These are phyloP conservation scores for Purshia tridentata DNA, from an alignment of 306 rosid genomes.

Conservation along the genomic window DNA sequence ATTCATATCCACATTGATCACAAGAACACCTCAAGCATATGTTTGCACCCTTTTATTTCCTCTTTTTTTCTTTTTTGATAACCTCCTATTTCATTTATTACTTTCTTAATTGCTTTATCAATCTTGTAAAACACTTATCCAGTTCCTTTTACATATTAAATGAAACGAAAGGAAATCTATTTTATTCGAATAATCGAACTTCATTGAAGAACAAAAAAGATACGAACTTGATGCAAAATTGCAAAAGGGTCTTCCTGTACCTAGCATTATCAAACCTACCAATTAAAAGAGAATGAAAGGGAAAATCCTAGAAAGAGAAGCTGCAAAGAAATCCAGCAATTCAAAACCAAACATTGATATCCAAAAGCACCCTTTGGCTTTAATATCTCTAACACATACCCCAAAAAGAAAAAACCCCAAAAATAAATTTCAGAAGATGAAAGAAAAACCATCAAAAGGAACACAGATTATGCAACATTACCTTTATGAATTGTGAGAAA, in stretches of 20 bases:
- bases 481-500: constrained; percentile 17
- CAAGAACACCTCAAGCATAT: background rate
- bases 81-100: background rate
- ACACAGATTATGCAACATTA: background rate
- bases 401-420: background rate
- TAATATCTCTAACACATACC: background rate
- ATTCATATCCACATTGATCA: background rate
- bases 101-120: background rate
- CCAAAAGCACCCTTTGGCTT: constrained; percentile 1
- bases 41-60: background rate
- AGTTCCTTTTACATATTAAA: background rate
- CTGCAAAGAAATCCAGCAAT: background rate
- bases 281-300: background rate
- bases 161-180: background rate
- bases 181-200: background rate
- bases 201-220: background rate
- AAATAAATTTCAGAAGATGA: background rate
- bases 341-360: background rate
- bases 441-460: background rate
- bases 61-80: background rate
- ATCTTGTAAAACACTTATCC: constrained; percentile 2
- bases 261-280: background rate
- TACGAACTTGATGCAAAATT: background rate
- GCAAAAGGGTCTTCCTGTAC: background rate
- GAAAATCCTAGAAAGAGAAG: background rate